A percentile compares a stretch with the other conserved stretches of the same genome.
These are phyloP conservation scores for Tuber melanosporum DNA, from an alignment of 495 filamentous ascomycete genomes.

Conservation along the genomic window DNA sequence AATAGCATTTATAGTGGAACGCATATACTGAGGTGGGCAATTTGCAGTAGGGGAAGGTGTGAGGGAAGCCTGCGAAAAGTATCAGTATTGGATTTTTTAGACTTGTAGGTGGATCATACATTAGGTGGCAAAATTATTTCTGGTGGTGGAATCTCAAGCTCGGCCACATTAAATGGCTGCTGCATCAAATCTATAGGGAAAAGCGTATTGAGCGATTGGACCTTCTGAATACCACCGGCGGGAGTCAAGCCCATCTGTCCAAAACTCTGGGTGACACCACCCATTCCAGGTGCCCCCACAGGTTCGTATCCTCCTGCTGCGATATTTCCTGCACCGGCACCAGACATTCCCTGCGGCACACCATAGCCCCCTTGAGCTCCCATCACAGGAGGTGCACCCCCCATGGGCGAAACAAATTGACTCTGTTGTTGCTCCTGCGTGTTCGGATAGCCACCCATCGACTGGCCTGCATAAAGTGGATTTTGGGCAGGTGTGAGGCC, in stretches of 20 bases:
- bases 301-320: conserved; percentile 44
- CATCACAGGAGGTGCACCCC: conserved; percentile 31
- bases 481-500: conserved; percentile 48
- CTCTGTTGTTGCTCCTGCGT: conserved; percentile 28
- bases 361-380: conserved; percentile 46
- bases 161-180: conserved; percentile 87
- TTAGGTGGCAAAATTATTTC: conserved; percentile 85
- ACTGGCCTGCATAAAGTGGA: conserved; percentile 41
- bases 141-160: conserved; percentile 86
- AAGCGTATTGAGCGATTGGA: conserved; percentile 71
- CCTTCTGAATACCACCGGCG: conserved; percentile 50
- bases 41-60: conserved; percentile 89
- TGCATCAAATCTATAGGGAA: conserved; percentile 85
- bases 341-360: conserved; percentile 46
- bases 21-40: conserved; percentile 88
- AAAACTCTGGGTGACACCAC: conserved; percentile 75
- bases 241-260: conserved; percentile 67
- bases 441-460: conserved; percentile 54
- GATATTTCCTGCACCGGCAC: conserved; percentile 57
- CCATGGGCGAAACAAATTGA: conserved; percentile 44
- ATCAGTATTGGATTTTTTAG: background rate
- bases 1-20: conserved; percentile 87
- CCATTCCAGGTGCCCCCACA: conserved; percentile 52
- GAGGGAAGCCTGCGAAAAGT: conserved; percentile 64
- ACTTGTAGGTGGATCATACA: conserved; percentile 52